Base-by-base conservation (phyloP, 495 filamentous ascomycete genomes). In the Hypoxylon fuscum region DNA sequence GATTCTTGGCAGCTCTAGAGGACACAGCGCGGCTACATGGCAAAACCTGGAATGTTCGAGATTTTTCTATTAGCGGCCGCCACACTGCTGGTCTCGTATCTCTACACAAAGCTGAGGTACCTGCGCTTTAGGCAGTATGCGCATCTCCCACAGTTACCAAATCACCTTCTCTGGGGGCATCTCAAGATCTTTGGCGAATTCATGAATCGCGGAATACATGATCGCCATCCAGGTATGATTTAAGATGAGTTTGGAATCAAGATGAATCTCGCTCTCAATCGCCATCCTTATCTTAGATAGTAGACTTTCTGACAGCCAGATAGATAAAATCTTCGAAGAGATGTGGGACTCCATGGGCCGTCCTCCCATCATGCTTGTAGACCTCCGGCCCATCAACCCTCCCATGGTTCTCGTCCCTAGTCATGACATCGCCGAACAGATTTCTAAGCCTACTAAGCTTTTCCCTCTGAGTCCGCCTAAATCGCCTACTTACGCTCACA, bases 391-490 rank as follows among this genome's bases (percentile, higher is more conserved):
- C 6, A 62, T 70, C 5, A 48, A 23, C 15, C 53, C 44, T 9
- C 64, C 69, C 17, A 64, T 81, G 55, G 40, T 77, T 8, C 46
- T 81, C 3, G 61, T 84, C 18, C 53, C 65, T 10, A 72, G 72
- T 52, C 79, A 83, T 42, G 74, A 77, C 2, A 41, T 81, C 0
- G 77, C 79, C 21, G 72, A 76, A 23, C 77, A 81, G 48, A 59
- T 82, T 1, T 69, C 75, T 0, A 65, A 64, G 17, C 25, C 66
- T 3, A 66, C 76, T 12, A 78, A 77, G 55, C 12, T 42, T 15
- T 77, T 72, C 40, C 74, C 74, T 14, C 78, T 74, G 57, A 78
- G 76, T 44, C 47, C 64, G 4, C 57, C 77, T 11, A 84, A 84
- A 60, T 77, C 76, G 0, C 76, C 76, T 3, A 77, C 75, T 0